A percentile compares a stretch with the other conserved stretches of the same genome.
phyloP scores from a whole-genome alignment of 1,284 basidiomycete species.

The Malassezia cuniculi region DNA sequence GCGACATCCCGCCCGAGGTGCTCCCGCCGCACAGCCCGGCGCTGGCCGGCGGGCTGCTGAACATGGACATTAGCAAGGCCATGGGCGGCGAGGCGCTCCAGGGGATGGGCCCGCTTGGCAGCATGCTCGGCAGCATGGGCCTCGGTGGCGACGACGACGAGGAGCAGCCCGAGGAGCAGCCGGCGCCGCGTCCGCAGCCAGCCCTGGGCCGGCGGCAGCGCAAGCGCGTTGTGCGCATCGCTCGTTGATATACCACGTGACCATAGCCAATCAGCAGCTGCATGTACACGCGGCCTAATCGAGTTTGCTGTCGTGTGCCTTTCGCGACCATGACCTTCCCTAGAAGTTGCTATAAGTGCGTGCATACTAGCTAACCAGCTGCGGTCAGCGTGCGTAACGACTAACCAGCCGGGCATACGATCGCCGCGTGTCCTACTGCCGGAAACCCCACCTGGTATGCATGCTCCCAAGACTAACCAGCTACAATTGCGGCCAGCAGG shows the following conservation, averaged over 20 bases:
- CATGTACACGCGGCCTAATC: no score
- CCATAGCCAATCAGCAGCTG: conserved; percentile 10
- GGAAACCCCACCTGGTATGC: conserved; percentile 37
- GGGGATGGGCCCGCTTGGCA: conserved; percentile 30
- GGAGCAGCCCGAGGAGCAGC: conserved; percentile 18
- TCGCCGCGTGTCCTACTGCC: conserved; percentile 35
- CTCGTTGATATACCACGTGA: conserved; percentile 19
- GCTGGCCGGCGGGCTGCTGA: conserved; percentile 30
- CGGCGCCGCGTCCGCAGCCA: conserved; percentile 19
- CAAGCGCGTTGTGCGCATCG: conserved; percentile 38
- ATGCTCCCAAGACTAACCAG: conserved; percentile 1
- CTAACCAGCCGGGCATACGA: conserved; percentile 36
- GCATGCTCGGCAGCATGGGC: conserved; percentile 38
- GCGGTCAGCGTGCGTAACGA: conserved; percentile 13
- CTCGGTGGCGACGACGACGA: conserved; percentile 37
- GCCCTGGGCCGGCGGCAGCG: conserved; percentile 31
- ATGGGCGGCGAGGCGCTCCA: conserved; percentile 25
- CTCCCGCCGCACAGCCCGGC: conserved; percentile 38
- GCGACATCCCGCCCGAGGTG: conserved; percentile 20
- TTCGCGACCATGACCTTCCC: conserved; percentile 12
- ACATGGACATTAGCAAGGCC: conserved; percentile 32
- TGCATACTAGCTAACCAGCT: conserved; percentile 14
- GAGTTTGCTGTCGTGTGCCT: no score
- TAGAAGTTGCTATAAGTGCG: conserved; percentile 16
- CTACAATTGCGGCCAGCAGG: conserved; percentile 37